Evolutionary conservation across 371 early-diverging fungal genomes (phyloP).

Genomic region (Actinomortierella wolfii): DNA sequence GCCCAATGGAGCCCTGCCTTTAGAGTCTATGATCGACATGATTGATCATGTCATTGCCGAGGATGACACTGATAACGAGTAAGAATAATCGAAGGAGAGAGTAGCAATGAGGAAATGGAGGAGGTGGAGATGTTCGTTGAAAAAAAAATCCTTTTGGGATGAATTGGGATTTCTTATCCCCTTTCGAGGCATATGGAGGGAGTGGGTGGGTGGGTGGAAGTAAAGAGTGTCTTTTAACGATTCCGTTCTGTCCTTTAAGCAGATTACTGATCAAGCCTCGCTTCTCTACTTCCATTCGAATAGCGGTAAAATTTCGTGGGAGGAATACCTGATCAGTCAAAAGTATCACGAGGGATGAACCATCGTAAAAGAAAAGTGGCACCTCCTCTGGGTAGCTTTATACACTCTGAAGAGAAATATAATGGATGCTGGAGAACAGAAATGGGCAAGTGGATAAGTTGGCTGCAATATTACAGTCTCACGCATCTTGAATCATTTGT

Average conservation of each 20-base stretch:
- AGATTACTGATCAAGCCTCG: too few relatives aligned
- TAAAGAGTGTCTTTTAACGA: neutral
- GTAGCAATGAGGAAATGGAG: neutral
- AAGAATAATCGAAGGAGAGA: constrained; percentile 16
- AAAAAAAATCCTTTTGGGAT: too few relatives aligned
- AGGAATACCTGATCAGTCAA: constrained; percentile 73
- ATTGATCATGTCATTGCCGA: constrained; percentile 68
- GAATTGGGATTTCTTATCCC: too few relatives aligned
- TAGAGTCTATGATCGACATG: constrained; percentile 53
- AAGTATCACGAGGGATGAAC: constrained; percentile 55
- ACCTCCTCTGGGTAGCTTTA: too few relatives aligned
- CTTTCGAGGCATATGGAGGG: too few relatives aligned
- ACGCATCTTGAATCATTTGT: too few relatives aligned
- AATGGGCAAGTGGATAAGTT: too few relatives aligned
- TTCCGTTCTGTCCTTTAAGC: neutral
- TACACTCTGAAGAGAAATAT: too few relatives aligned
- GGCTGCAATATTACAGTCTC: too few relatives aligned
- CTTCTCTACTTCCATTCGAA: constrained; percentile 3
- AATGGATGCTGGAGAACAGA: too few relatives aligned
- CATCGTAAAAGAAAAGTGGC: constrained; percentile 4
- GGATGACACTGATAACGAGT: constrained; percentile 67
- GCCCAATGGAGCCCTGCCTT: constrained; percentile 14
- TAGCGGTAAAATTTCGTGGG: constrained; percentile 76
- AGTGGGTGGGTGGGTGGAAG: too few relatives aligned
- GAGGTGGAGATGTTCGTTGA: neutral